Conservation (phyloP, 2,329 filamentous ascomycete species). For the Exophiala dermatitidis region DNA sequence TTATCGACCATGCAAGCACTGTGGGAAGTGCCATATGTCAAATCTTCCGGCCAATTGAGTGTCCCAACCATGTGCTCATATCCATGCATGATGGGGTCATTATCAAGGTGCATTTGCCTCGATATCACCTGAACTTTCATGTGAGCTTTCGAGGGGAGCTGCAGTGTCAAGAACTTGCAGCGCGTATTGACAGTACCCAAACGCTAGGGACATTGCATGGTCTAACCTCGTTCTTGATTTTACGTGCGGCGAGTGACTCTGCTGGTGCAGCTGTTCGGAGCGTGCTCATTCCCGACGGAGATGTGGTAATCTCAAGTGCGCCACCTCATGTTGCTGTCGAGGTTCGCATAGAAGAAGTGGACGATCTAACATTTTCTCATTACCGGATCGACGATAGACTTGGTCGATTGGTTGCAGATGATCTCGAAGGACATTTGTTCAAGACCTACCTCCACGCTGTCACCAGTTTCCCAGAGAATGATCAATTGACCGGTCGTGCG, state of each 20-base stretch:
- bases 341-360: slow-evolving; percentile 10
- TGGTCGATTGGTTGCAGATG: slow-evolving; percentile 20
- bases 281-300: slow-evolving; percentile 29
- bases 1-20: slow-evolving; percentile 34
- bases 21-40: slow-evolving; percentile 32
- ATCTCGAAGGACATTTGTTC: slow-evolving; percentile 24
- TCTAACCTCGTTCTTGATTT: slow-evolving; percentile 44
- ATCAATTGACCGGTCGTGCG: slow-evolving; percentile 32
- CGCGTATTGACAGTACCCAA: slow-evolving; percentile 41
- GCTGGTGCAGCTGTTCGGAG: slow-evolving; percentile 6
- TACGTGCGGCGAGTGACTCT: slow-evolving; percentile 29
- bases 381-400: slow-evolving; percentile 27
- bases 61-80: slow-evolving; percentile 33
- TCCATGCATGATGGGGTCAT: slow-evolving; percentile 19
- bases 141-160: slow-evolving; percentile 26
- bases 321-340: slow-evolving; percentile 21
- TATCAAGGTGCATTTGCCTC: slow-evolving; percentile 39
- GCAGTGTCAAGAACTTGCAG: slow-evolving; percentile 17
- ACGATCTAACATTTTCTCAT: slow-evolving; percentile 19
- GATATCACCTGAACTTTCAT: slow-evolving; percentile 44
- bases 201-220: slow-evolving; percentile 45
- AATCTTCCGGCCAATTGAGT: slow-evolving; percentile 37
- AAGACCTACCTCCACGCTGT: slow-evolving; percentile 34
- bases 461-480: slow-evolving; percentile 32
- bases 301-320: slow-evolving; percentile 6